These are phyloP conservation scores for Rhizopus microsporus DNA, from an alignment of 371 early-diverging fungal species.

Conservation along the genomic window DNA sequence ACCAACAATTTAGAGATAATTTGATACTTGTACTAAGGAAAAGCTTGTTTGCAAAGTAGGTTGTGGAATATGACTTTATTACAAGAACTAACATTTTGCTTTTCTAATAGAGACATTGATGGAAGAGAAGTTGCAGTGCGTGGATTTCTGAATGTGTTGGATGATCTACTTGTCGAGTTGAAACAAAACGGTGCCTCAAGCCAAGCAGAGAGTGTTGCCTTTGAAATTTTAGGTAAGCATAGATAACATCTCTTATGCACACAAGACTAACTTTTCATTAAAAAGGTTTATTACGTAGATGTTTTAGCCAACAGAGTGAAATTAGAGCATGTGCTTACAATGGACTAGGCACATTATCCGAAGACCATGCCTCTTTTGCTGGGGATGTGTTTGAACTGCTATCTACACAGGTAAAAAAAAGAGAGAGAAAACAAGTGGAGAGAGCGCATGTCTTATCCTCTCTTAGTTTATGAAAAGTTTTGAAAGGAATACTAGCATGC, in stretches of 20 bases:
- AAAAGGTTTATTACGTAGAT: slow-evolving; percentile 58
- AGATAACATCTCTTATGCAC: neutral
- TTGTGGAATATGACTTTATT: neutral
- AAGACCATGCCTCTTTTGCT: slow-evolving; percentile 31
- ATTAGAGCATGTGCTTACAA: slow-evolving; percentile 52
- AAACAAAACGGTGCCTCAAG: slow-evolving; percentile 5
- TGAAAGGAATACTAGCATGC: slow-evolving; percentile 32
- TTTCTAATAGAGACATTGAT: slow-evolving; percentile 46
- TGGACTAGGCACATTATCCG: slow-evolving; percentile 47
- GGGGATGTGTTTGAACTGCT: slow-evolving; percentile 56
- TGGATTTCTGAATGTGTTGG: slow-evolving; percentile 55
- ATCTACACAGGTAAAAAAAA: slow-evolving; percentile 46
- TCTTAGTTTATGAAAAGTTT: slow-evolving; percentile 32
- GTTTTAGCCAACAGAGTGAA: slow-evolving; percentile 60
- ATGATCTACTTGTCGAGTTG: slow-evolving; percentile 23
- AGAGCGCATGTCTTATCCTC: neutral
- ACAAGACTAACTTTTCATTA: neutral
- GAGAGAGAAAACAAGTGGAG: neutral
- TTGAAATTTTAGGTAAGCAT: slow-evolving; percentile 57
- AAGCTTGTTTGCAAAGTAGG: slow-evolving; percentile 64
- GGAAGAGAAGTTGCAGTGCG: slow-evolving; percentile 60
- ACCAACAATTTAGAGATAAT: slow-evolving; percentile 57
- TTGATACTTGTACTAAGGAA: slow-evolving; percentile 62
- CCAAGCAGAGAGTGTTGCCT: slow-evolving; percentile 31
- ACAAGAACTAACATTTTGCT: neutral